Evolutionary conservation across 495 filamentous ascomycete genomes (phyloP), one percentile per base, ranked within the genome.

Genomic region (Venustampulla echinocandica): DNA sequence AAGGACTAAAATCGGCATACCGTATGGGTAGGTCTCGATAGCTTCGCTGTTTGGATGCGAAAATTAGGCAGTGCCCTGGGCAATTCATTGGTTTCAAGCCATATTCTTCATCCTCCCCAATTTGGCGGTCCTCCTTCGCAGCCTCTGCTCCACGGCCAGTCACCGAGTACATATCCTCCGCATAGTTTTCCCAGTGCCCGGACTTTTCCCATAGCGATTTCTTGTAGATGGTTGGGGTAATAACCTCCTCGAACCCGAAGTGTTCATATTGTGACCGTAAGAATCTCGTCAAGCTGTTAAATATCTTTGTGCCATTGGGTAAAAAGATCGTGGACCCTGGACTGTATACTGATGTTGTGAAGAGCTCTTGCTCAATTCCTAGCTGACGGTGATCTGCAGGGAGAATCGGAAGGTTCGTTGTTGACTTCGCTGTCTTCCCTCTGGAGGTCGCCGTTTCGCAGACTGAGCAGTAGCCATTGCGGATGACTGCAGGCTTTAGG

Each of bases 61-160:
- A 96, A 24, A 96, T 77, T 38, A 96, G 68, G 64, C 90, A 96
- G 64, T 96, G 90, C 10, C 90, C 90, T 0, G 90, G 90, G 61
- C 90, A 96, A 57, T 96, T 96, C 90, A 96, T 96, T 18, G 90
- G 90, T 61, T 96, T 96, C 41, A 96, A 72, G 2, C 87, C 88
- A 60, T 90, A 96, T 41, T 87, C 82, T 52, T 85, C 84, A 39
- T 84, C 74, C 50, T 87, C 79, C 41, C 73, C 73, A 13, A 35
- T 53, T 14, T 65, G 53, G 1, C 46, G 34, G 6, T 30, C 42
- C 20, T 71, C 66, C 36, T 55, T 65, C 35, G 60, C 49, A 1
- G 70, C 77, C 4, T 61, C 67, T n/a, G 71, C 70, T 11, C 73
- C 76, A 10, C 75, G 75, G 45, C 72, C 79, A 3, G 77, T 83